Base-by-base conservation (phyloP, 805 yeast species). In the Clavispora asparagi region DNA sequence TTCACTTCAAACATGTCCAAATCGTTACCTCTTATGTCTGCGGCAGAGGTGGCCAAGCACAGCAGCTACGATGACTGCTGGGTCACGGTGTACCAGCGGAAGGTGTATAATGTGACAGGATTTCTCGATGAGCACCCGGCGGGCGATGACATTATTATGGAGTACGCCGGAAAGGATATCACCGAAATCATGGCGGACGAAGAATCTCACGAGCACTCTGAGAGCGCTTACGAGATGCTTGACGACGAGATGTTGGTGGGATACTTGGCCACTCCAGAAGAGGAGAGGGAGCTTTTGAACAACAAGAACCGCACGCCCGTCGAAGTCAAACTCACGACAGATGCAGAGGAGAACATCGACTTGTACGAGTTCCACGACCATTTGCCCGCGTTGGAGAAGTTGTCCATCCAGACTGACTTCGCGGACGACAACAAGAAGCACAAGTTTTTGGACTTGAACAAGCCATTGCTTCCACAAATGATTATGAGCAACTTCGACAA, bases 391-490 rank as follows among this genome's bases (percentile, higher is more conserved):
- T 87, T 82, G 54, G 89, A 83, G 29, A 81, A 83, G 55, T 70
- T 92, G 46, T 78, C 81, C 41, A 77, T 90, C 48, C 84, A 82
- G 52, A 94, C 99, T 1, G 96, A 94, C 65, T 84, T 76, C 54
- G 61, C 67, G 5, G 77, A 67, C 38, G 99, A 94, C 69, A 80
- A 69, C 54, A 71, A 76, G 54, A 84, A 82, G 53, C 95, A 94
- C 73, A 78, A 85, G 63, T 94, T 94, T 65, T 72, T 94, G 57
- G 98, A 94, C 64, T 77, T 94, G 60, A 81, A 77, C 56, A 82
- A 80, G 63, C 95, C 99, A 1, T 73, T 94, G 56, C 69, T 94
- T 38, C 60, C 79, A 65, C 99, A 94, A 71, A 87, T 94, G 40
- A 68, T 89, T 46, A 74, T 78, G 50, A 82, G 90, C 37, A 76